Conservation (phyloP, 164 flowering plant species). For the Litsea cubeba region DNA sequence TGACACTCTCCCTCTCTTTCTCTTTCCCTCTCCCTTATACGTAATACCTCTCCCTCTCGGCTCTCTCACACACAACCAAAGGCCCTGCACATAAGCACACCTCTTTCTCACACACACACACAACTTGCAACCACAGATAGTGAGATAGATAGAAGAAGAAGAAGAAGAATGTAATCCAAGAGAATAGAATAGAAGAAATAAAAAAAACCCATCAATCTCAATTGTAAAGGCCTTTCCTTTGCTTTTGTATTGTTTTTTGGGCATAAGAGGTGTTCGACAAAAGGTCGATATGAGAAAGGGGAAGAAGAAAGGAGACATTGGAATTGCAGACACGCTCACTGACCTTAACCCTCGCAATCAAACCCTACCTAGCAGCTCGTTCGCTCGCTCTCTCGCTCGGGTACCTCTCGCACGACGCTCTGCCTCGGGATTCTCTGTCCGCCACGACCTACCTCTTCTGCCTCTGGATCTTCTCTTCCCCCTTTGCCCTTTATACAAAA, state of each 20-base stretch:
- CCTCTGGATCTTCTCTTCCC: too few species aligned
- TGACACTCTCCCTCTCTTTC: constrained; percentile 8
- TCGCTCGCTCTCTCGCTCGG: constrained; percentile 7
- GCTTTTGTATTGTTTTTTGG: neutral
- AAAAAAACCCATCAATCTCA: constrained; percentile 4
- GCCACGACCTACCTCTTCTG: neutral
- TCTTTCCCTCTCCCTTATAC: constrained; percentile 8
- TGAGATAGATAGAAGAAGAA: too few species aligned
- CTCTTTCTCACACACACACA: constrained; percentile 20
- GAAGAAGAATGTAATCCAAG: too few species aligned
- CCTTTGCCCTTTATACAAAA: too few species aligned
- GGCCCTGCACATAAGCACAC: constrained; percentile 17
- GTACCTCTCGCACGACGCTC: constrained; percentile 3
- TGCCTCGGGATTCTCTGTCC: neutral
- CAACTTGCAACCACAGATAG: neutral
- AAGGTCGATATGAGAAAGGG: constrained; percentile 2
- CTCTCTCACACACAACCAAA: constrained; percentile 7
- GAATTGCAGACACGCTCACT: constrained; percentile 10
- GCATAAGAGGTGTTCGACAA: neutral
- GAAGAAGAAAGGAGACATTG: constrained; percentile 2
- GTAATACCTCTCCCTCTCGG: constrained; percentile 4
- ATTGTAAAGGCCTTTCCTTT: neutral
- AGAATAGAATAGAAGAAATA: neutral
- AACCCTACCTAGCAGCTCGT: constrained; percentile 9
- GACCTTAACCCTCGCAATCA: constrained; percentile 11